Conservation (phyloP, 1,284 basidiomycete species). For the Phellopilus nigrolimitatus region DNA sequence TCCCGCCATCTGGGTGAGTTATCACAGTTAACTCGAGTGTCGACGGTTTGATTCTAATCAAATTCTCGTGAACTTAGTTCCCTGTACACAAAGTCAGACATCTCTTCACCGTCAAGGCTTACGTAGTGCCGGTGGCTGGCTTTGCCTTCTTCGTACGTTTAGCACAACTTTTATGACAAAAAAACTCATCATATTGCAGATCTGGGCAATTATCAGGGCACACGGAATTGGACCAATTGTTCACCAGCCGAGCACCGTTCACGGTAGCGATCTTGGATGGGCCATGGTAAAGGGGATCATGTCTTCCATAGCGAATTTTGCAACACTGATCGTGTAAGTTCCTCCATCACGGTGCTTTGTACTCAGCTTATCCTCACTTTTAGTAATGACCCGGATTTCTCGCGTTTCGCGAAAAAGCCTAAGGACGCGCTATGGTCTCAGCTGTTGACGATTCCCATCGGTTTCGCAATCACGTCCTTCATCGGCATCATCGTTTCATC, state of each 20-base stretch:
- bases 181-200: conserved; percentile 20
- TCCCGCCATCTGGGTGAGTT: conserved; percentile 77
- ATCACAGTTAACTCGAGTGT: conserved; percentile 17
- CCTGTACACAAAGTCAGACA: conserved; percentile 48
- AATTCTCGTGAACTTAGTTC: conserved; percentile 17
- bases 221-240: conserved; percentile 81
- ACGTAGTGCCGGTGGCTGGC: conserved; percentile 68
- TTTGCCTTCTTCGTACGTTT: conserved; percentile 64
- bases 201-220: conserved; percentile 75
- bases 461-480: conserved; percentile 76
- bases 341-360: conserved; percentile 17
- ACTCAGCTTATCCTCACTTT: conserved; percentile 4
- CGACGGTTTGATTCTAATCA: no score
- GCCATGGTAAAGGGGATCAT: conserved; percentile 74
- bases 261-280: conserved; percentile 73
- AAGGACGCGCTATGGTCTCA: conserved; percentile 69
- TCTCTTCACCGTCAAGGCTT: conserved; percentile 77
- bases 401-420: conserved; percentile 66
- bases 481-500: conserved; percentile 83
- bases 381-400: conserved; percentile 76
- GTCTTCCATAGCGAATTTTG: conserved; percentile 79
- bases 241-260: conserved; percentile 57
- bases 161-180: conserved; percentile 17
- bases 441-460: conserved; percentile 66
- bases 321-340: conserved; percentile 62